A percentile compares a stretch with the other conserved stretches of the same genome.
Conservation (phyloP, 164 flowering plant genomes). For the Annona cherimola region DNA sequence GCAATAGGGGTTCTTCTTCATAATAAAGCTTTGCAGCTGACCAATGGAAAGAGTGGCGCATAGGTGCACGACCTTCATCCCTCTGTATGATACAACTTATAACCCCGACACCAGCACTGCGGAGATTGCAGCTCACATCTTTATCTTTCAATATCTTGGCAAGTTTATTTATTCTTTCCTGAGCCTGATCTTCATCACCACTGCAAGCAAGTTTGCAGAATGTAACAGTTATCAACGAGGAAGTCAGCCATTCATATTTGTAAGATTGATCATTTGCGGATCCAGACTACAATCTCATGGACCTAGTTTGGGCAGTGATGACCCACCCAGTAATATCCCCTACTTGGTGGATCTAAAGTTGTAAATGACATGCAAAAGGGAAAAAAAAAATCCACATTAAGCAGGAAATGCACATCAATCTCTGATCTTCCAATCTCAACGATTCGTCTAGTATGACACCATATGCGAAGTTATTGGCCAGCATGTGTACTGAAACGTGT, state of each 20-base stretch:
- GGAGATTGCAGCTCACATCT: constrained; percentile 64
- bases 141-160: constrained; percentile 88
- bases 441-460: no score
- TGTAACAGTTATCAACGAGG: neutral
- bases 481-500: neutral
- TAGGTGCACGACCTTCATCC: constrained; percentile 97
- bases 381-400: no score
- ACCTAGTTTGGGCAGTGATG: neutral
- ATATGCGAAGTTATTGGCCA: neutral
- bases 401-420: no score
- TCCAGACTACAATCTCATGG: neutral
- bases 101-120: constrained; percentile 76
- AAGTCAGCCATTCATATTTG: neutral
- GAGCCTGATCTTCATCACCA: constrained; percentile 99
- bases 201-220: constrained; percentile 33
- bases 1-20: constrained; percentile 85
- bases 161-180: constrained; percentile 87
- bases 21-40: constrained; percentile 66
- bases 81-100: constrained; percentile 97
- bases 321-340: neutral
- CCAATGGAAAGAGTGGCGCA: constrained; percentile 98
- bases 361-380: no score
- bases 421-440: no score
- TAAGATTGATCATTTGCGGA: neutral
- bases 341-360: neutral